Base-by-base conservation (phyloP, 1,284 basidiomycete species). In the Tetrapyrgos nigripes region DNA sequence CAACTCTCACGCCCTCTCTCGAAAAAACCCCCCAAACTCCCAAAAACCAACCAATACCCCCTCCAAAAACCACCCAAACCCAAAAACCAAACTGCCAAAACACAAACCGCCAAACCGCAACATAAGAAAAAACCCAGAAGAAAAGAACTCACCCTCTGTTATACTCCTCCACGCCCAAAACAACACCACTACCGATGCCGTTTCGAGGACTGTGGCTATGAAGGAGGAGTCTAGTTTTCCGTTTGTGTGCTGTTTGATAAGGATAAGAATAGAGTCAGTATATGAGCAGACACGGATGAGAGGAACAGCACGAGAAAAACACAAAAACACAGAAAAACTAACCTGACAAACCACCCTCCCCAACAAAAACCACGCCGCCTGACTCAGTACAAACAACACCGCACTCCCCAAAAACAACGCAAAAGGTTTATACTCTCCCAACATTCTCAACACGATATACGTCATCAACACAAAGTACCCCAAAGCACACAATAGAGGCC, bases 101-200 rank as follows among this genome's bases (percentile, higher is more conserved):
- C 8, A 33, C 8, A 33, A 33, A 14, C 14, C 14, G 14, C 31
- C 8, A 14, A 33, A 33, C 31, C 31, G 31, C 37, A 40, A 40
- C 37, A 4, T 17, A 40, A 6, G 17, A 11, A 40, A 40, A 8
- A 4, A 40, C 4, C 13, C 5, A 8, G 14, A 40, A 40, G 17
- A 40, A 40, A 9, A 8, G 19, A 4, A 77, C 87, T 65, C 61
- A 93, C 91, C 87, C 85, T 93, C 92, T 14, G 91, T 93, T 62
- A 93, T 93, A 70, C 87, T 88, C 71, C 80, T 83, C 94, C 94
- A 96, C 24, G 85, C 93, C n/a, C 89, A 70, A 72, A 86, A 94
- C 21, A 96, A 64, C 14, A 85, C 77, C 17, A 79, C 82, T 0
- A 95, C 84, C 0, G 89, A 74, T 0, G 83, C 86, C 0, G 91